Base-by-base conservation (phyloP, 2,329 filamentous ascomycete genomes). In the Ilyonectria robusta region DNA sequence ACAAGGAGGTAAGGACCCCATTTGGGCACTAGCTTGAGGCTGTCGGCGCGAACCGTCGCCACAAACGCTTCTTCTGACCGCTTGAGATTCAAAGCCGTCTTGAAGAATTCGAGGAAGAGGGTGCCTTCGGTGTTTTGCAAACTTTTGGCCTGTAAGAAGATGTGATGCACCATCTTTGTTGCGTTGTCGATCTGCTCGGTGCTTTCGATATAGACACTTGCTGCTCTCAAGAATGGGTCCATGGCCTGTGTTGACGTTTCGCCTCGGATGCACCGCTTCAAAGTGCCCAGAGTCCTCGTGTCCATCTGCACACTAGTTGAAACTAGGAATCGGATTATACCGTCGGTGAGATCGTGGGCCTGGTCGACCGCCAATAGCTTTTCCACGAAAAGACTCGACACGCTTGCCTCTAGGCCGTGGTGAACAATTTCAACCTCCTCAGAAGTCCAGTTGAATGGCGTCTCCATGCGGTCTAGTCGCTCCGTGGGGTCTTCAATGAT, bases 351-450 rank as follows among this genome's bases (percentile, higher is more conserved):
- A 2, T 76, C 69, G 0, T 80, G 78, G 60, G 89, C 90, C 74
- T 91, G 87, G 68, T 91, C 86, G 55, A 92, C 84, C 21, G 83
- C 82, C 31, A 94, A 83, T 29, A 94, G 83, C 76, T 92, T 93
- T 75, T 90, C 89, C 26, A 92, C 77, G 59, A 92, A 89, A n/a
- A 89, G 81, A 68, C 87, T 89, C 21, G 70, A 62, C 2, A 70
- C 56, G 3, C 75, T 73, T 2, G 69, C 65, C 40, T 78, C 78
- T 72, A 69, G 76, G 40, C 85, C 81, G 40, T 78, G 77, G 63
- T 84, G 80, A 2, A 90, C 69, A 2, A 85, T 71, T 31, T 83
- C 78, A 13, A 85, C 79, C 73, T 91, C 88, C 0, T 74, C 68
- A 1, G 76, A 72, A 3, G 84, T 85, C 76, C 87, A 85, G 1